Base-by-base conservation (phyloP, 257 asterid genomes). In the Salvia rosmarinus region DNA sequence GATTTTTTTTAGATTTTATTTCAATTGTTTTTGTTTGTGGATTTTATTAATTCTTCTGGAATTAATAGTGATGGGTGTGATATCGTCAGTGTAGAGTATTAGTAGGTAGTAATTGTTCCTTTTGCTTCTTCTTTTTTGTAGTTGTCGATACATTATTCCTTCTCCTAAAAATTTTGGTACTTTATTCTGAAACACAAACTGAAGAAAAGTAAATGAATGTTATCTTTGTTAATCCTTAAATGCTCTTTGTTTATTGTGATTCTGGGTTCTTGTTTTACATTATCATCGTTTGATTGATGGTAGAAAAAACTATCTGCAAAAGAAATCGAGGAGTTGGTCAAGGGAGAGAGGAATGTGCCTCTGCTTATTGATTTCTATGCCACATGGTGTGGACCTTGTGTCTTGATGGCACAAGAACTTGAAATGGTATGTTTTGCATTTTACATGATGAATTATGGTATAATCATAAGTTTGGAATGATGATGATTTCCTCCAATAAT, bases 361-460 rank as follows among this genome's bases (percentile, higher is more conserved):
- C 68, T 94, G 67, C 70, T 94, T 19, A 83, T 94, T 63, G 99
- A 94, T 79, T 94, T 94, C 80, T 94, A 89, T 62, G 98, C 99
- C 34, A 91, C 99, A 12, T 94, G 99, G 98, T 94, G 99, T 66
- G 99, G 99, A 42, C 99, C 99, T 73, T 94, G 99, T 82, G 77
- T 91, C 75, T 81, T 94, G 85, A 91, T 94, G 98, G 99, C 99
- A 2, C 98, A 94, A 83, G 98, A 87, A 77, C 96, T 94, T 49
- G 99, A 94, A 91, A 94, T 76, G 99, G 99, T 94, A 86, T 28
- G 83, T 35, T 56, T 59, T 75, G 16, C 71, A 43, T 73, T 70
- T 52, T 60, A 6, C 71, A 11, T 28, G 25, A 12, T 25, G 32
- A 52, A 55, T 12, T 63, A 1, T 12, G 12, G 14, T 28, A 21